Percentiles rank a stretch among this genome's conserved stretches.
Conservation (phyloP, 2,329 filamentous ascomycete genomes). For the Pseudogymnoascus sp. region DNA sequence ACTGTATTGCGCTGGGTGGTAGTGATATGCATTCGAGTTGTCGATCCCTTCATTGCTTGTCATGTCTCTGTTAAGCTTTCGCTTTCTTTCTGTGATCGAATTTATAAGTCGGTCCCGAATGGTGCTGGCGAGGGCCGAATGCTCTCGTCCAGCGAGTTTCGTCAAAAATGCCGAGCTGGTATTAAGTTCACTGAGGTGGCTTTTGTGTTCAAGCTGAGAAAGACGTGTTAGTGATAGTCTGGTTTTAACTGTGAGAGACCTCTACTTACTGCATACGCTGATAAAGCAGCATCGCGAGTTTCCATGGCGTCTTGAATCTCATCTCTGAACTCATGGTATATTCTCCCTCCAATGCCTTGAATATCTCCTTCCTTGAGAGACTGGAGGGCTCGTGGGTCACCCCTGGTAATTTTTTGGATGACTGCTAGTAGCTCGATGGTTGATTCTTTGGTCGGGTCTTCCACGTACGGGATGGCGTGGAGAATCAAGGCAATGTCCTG, state of each 20-base stretch:
- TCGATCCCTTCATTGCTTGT: slow-evolving; percentile 56
- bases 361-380: slow-evolving; percentile 28
- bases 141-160: slow-evolving; percentile 54
- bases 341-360: slow-evolving; percentile 62
- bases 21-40: slow-evolving; percentile 54
- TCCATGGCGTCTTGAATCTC: slow-evolving; percentile 85
- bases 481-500: slow-evolving; percentile 81
- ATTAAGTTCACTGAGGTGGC: slow-evolving; percentile 50
- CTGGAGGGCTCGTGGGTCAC: slow-evolving; percentile 22
- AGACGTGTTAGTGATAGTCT: slow-evolving; percentile 15
- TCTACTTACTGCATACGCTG: slow-evolving; percentile 64
- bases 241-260: slow-evolving; percentile 9
- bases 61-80: slow-evolving; percentile 55
- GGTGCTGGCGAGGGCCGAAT: slow-evolving; percentile 49
- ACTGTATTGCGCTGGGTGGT: slow-evolving; percentile 62
- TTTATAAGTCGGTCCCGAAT: slow-evolving; percentile 61
- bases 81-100: slow-evolving; percentile 55
- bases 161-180: slow-evolving; percentile 53
- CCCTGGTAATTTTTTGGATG: slow-evolving; percentile 30
- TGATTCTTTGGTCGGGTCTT: slow-evolving; percentile 54
- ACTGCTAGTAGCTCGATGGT: slow-evolving; percentile 33
- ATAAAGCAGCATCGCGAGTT: slow-evolving; percentile 74
- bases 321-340: slow-evolving; percentile 77
- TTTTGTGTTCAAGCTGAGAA: slow-evolving; percentile 52
- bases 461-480: slow-evolving; percentile 71